Percentiles rank a stretch among this genome's conserved stretches.
Evolutionary conservation across 495 filamentous ascomycete species (phyloP).

Genomic region (Xylaria venustula): DNA sequence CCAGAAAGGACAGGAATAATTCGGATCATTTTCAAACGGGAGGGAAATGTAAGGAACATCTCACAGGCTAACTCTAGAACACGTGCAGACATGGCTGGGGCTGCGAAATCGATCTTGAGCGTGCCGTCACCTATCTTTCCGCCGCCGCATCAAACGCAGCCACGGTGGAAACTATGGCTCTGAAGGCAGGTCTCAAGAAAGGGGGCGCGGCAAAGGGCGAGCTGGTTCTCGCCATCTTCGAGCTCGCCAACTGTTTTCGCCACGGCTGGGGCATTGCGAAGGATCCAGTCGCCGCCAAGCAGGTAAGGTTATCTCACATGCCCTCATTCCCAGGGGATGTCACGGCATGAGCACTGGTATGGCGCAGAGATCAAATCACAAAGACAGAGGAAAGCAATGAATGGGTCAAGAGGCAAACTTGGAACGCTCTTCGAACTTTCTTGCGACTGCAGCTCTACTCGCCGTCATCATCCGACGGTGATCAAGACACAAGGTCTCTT

Average conservation of each 20-base stretch:
- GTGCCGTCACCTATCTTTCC: slow-evolving; percentile 79
- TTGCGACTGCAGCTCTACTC: neutral
- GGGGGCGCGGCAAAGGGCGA: slow-evolving; percentile 95
- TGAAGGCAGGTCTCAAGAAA: slow-evolving; percentile 83
- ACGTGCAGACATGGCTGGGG: slow-evolving; percentile 87
- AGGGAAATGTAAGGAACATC: neutral
- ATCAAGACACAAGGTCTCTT: slow-evolving; percentile 14
- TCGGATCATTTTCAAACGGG: neutral
- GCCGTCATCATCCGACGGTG: neutral
- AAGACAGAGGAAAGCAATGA: neutral
- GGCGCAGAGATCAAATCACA: neutral
- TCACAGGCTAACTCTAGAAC: slow-evolving; percentile 17
- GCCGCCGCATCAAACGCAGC: slow-evolving; percentile 91
- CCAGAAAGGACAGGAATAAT: neutral
- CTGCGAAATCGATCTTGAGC: slow-evolving; percentile 64
- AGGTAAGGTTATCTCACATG: slow-evolving; percentile 35
- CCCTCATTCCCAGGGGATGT: neutral
- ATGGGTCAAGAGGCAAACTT: slow-evolving; percentile 4
- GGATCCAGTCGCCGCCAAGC: slow-evolving; percentile 80
- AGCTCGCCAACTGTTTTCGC: slow-evolving; percentile 92
- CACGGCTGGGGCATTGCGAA: slow-evolving; percentile 93
- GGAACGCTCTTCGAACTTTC: neutral
- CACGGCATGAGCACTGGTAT: neutral
- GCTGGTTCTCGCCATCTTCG: slow-evolving; percentile 95
- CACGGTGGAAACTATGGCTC: slow-evolving; percentile 75